Evolutionary conservation across 345 rosid genomes (phyloP).

Genomic region (Durio zibethinus): DNA sequence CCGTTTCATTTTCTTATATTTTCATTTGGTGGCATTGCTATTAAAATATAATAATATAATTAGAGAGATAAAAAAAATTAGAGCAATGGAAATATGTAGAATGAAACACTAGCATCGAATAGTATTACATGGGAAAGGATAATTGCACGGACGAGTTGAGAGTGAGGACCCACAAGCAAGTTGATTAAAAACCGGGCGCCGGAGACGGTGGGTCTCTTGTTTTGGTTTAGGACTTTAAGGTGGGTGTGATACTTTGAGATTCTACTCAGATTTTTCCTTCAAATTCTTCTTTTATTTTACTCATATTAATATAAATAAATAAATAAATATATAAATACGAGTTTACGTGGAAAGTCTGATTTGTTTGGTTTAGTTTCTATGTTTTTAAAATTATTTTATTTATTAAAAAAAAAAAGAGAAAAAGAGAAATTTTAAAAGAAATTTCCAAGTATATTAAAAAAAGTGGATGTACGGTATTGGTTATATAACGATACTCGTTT

Average conservation of each 20-base stretch:
- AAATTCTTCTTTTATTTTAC: too few species aligned
- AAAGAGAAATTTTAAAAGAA: background rate
- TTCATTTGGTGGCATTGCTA: too few species aligned
- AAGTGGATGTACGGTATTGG: conserved; percentile 20
- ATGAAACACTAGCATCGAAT: too few species aligned
- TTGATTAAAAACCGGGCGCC: background rate
- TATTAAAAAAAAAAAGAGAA: background rate
- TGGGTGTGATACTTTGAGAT: background rate
- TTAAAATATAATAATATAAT: too few species aligned
- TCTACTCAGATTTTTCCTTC: background rate
- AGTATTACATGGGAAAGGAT: background rate
- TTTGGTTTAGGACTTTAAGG: background rate
- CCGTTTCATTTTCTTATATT: too few species aligned
- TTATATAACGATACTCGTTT: conserved; percentile 20
- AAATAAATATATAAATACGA: background rate
- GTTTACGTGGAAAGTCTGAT: background rate
- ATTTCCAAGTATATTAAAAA: background rate
- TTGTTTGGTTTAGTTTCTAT: background rate
- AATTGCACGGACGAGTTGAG: background rate
- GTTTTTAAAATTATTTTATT: background rate
- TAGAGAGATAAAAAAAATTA: background rate
- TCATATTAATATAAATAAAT: background rate
- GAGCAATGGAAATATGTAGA: background rate
- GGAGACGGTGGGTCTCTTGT: background rate
- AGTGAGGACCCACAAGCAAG: background rate